These are phyloP conservation scores for Calvatia gigantea DNA, from an alignment of 768 basidiomycete genomes.

Conservation along the genomic window DNA sequence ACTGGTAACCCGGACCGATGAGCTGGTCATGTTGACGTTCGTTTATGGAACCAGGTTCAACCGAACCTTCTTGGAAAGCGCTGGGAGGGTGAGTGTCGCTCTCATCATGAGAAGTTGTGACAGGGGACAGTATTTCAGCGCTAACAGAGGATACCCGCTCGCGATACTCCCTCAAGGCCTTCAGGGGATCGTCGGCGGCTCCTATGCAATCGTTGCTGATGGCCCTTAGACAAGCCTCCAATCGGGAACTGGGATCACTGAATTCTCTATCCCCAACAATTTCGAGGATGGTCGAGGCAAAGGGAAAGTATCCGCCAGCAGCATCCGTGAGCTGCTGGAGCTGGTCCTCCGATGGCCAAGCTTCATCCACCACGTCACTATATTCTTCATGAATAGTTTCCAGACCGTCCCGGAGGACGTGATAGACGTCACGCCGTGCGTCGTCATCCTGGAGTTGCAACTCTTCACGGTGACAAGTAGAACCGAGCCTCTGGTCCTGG, in stretches of 20 bases:
- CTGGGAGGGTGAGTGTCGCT: neutral
- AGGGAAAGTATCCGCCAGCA: neutral
- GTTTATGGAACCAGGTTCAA: neutral
- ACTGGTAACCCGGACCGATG: neutral
- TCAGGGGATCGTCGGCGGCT: neutral
- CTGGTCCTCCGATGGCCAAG: neutral
- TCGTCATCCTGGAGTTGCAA: neutral
- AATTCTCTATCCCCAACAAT: neutral
- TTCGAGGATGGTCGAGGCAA: neutral
- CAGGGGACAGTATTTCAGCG: neutral
- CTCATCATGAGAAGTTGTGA: neutral
- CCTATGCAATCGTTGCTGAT: neutral
- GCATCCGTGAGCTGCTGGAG: neutral
- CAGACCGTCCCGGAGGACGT: neutral
- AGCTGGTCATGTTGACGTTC: neutral
- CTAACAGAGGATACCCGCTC: neutral
- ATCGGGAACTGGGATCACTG: neutral
- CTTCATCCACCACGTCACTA: neutral
- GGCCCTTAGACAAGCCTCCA: neutral
- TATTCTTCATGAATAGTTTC: neutral
- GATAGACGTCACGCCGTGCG: neutral
- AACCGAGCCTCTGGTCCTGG: neutral
- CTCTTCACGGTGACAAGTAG: neutral
- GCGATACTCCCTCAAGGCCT: neutral
- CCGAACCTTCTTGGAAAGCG: neutral